Conservation (phyloP, 2,329 filamentous ascomycete species). For the Fusarium citri region DNA sequence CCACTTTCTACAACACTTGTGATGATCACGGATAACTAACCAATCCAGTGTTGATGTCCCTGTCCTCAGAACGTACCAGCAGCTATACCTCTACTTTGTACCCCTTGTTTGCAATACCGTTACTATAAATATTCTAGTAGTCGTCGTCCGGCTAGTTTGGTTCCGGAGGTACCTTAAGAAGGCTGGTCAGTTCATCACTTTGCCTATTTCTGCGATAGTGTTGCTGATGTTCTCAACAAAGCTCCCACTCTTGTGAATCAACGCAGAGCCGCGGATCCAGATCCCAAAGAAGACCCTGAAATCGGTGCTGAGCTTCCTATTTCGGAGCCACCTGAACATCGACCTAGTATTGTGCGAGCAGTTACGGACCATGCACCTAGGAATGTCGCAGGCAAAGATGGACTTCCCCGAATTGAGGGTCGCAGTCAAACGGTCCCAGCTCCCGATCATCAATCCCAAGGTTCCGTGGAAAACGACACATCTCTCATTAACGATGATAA, state of each 20-base stretch:
- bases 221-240: constrained; percentile 11
- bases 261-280: constrained; percentile 4
- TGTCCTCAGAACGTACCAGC: constrained; percentile 61
- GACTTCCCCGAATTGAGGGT: constrained; percentile 23
- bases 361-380: constrained; percentile 17
- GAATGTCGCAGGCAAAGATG: not conserved
- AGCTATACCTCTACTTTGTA: constrained; percentile 62
- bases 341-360: constrained; percentile 11
- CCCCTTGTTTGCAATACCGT: constrained; percentile 61
- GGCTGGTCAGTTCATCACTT: constrained; percentile 45
- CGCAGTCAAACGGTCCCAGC: constrained; percentile 29
- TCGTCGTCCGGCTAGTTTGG: constrained; percentile 61
- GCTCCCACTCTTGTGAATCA: constrained; percentile 32
- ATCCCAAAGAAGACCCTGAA: constrained; percentile 27
- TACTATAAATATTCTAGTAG: constrained; percentile 62
- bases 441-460: not conserved
- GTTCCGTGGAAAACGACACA: not conserved
- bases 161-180: constrained; percentile 59
- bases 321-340: not conserved
- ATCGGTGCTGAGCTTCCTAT: constrained; percentile 1
- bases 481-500: not conserved
- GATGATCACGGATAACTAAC: constrained; percentile 14
- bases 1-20: constrained; percentile 4
- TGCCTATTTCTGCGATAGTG: not conserved
- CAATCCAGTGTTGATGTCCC: constrained; percentile 61